Conservation (phyloP, 352 stramenopile genomes). For the Stramenopiles sp. region DNA sequence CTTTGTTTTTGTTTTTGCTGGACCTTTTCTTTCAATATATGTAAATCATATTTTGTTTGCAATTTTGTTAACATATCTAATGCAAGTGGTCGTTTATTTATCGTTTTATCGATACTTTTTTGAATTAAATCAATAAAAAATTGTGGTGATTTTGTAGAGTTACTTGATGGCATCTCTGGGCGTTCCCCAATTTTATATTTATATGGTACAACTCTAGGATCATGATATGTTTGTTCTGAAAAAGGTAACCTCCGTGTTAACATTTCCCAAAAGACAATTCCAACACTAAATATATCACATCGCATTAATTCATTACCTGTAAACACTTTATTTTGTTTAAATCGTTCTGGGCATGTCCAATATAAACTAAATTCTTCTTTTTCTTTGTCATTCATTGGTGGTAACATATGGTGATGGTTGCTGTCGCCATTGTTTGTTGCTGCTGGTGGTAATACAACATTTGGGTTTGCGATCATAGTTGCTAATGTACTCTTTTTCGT, state of each 20-base stretch:
- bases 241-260: constrained; percentile 64
- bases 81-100: not conserved
- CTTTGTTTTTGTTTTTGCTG: no score
- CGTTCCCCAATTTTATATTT: constrained; percentile 18
- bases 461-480: no score
- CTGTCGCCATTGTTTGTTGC: no score
- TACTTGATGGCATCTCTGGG: constrained; percentile 14
- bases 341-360: not conserved
- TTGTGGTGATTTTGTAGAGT: not conserved
- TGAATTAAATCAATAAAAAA: not conserved
- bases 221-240: constrained; percentile 62
- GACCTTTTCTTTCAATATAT: not conserved
- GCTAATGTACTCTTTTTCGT: constrained; percentile 56
- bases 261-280: constrained; percentile 71
- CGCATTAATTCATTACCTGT: constrained; percentile 59
- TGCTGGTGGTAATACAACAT: no score
- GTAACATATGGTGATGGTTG: no score
- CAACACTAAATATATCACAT: constrained; percentile 66
- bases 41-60: not conserved
- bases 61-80: not conserved
- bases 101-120: not conserved
- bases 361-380: not conserved
- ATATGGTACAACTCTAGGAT: constrained; percentile 35
- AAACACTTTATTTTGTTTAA: constrained; percentile 35
- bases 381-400: not conserved